These are phyloP conservation scores for Brettanomyces anomalus DNA, from an alignment of 805 yeast species.

Conservation along the genomic window DNA sequence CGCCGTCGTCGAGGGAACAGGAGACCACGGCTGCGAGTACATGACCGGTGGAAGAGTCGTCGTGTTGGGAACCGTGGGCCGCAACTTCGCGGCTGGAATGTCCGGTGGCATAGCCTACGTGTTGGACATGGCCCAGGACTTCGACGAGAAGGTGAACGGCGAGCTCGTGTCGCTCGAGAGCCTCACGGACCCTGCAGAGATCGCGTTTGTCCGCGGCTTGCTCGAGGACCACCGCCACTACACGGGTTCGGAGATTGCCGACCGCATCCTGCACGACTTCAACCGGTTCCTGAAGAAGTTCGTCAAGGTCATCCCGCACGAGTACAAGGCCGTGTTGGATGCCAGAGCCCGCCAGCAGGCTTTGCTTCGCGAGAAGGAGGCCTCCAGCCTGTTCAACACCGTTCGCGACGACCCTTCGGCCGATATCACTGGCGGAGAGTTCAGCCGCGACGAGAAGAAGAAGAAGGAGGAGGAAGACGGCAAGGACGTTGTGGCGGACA, in stretches of 20 bases:
- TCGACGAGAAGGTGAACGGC: conserved; percentile 65
- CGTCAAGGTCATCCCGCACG: conserved; percentile 88
- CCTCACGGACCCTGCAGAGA: conserved; percentile 80
- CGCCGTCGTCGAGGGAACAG: conserved; percentile 93
- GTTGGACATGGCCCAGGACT: conserved; percentile 90
- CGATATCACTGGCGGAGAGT: conserved; percentile 87
- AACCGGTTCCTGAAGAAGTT: conserved; percentile 81
- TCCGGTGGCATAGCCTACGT: conserved; percentile 99
- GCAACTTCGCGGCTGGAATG: conserved; percentile 96
- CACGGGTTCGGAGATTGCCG: conserved; percentile 88
- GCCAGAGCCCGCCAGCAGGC: conserved; percentile 58
- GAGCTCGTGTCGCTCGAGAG: conserved; percentile 75
- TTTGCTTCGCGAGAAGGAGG: conserved; percentile 58
- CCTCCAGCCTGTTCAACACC: conserved; percentile 54
- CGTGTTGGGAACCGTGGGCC: conserved; percentile 83
- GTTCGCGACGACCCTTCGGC: conserved; percentile 77
- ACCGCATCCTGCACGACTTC: conserved; percentile 73
- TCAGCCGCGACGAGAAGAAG: conserved; percentile 29
- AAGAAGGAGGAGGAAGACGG: conserved; percentile 22
- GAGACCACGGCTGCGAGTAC: conserved; percentile 98
- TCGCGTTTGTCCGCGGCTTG: conserved; percentile 87
- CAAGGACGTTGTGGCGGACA: conserved; percentile 24
- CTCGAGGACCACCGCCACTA: conserved; percentile 93
- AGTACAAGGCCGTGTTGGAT: conserved; percentile 83
- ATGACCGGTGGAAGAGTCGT: conserved; percentile 99